phyloP scores from a whole-genome alignment of 495 filamentous ascomycete genomes.

The Hyaloscypha hepaticicola region DNA sequence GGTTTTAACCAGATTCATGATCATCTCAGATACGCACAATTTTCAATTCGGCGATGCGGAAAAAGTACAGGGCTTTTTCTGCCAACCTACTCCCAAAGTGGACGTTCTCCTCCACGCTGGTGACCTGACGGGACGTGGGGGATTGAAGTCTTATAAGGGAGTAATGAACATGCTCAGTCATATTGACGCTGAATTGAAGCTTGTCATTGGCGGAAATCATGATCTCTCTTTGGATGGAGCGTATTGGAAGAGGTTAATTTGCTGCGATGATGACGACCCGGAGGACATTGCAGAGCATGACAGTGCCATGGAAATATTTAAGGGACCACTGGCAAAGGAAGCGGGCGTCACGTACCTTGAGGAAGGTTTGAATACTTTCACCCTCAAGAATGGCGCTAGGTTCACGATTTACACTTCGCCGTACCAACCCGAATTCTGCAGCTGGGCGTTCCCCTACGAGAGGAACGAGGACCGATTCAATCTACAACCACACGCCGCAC shows the following conservation, averaged over 20 bases:
- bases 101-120: slow-evolving; percentile 74
- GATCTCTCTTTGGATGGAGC: no score
- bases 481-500: slow-evolving; percentile 28
- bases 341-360: slow-evolving; percentile 64
- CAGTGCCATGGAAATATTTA: slow-evolving; percentile 38
- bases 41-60: slow-evolving; percentile 30
- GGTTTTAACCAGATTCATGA: slow-evolving; percentile 48
- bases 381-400: slow-evolving; percentile 54
- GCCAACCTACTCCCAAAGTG: slow-evolving; percentile 41
- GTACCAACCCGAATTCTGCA: slow-evolving; percentile 60
- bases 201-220: slow-evolving; percentile 67
- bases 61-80: slow-evolving; percentile 28
- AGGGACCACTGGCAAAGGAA: slow-evolving; percentile 43
- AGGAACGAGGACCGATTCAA: slow-evolving; percentile 46
- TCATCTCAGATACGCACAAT: slow-evolving; percentile 66
- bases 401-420: slow-evolving; percentile 70
- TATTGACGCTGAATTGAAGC: slow-evolving; percentile 65
- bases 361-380: slow-evolving; percentile 60
- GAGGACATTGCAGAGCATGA: slow-evolving; percentile 30
- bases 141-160: slow-evolving; percentile 50
- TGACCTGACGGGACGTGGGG: slow-evolving; percentile 67
- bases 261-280: neutral
- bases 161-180: slow-evolving; percentile 53
- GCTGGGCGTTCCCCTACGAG: slow-evolving; percentile 64
- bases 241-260: slow-evolving; percentile 34